Base-by-base conservation (phyloP, 306 rosid species). In the Dryas octopetala region DNA sequence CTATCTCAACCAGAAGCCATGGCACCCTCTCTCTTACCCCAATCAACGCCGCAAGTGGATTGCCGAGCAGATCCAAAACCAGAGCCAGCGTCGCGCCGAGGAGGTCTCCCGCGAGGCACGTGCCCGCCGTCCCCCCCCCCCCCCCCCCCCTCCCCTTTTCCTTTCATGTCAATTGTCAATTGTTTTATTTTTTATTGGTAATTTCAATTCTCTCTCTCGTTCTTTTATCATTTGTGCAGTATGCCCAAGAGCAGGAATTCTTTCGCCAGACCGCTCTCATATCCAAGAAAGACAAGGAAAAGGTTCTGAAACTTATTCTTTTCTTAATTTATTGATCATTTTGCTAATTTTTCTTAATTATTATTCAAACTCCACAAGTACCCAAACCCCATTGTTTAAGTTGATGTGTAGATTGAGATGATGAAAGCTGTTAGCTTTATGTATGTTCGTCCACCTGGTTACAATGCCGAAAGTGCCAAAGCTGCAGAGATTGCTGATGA, bases 31-130 rank as follows among this genome's bases (percentile, higher is more conserved):
- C 46, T 94, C 98, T 52, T 94, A 94, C 84, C 98, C 98, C 32
- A 94, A 94, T 76, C 98, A 94, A 71, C 96, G 96, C 73, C 96
- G 97, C 76, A 95, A 90, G 84, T 95, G 98, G 98, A 95, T 95
- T 78, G 96, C 97, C 78, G 98, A 95, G 76, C 98, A 95, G 73
- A 89, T 94, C 58, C 90, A 91, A 79, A 84, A 90, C 73, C 81
- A 87, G 12, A 86, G 71, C 51, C 64, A 84, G 59, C 96, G 96
- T 43, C 97, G 91, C 38, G 14, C 82, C 40, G 89, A 91, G 7
- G 97, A 95, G 75, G 96, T 95, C 48, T 84, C 99, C n/a, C 97
- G 96, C 67, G 99, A 95, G 93, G 97, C 32, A 12, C 41, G 41
- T 52, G 46, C 3, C n/a, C 11, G 9, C 16, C 41, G 12, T 15